Percentiles rank a stretch among this genome's conserved stretches.
Conservation (phyloP, 148 eudicot species). For the Camellia sinensis region DNA sequence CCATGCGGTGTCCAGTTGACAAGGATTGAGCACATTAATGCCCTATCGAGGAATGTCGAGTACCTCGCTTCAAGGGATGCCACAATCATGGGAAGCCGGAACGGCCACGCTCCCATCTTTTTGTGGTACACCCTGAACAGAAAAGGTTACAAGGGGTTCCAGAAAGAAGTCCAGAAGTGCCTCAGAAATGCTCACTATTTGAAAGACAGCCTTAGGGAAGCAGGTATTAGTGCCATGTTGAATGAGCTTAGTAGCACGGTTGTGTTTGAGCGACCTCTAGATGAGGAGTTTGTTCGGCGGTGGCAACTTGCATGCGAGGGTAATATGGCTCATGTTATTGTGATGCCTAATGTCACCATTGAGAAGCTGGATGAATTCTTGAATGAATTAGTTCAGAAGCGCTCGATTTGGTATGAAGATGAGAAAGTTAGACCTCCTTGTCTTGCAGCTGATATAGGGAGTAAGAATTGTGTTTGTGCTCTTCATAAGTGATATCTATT, state of each 20-base stretch:
- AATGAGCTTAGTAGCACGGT: conserved; percentile 68
- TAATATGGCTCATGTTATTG: conserved; percentile 55
- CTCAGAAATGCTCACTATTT: conserved; percentile 63
- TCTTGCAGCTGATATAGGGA: conserved; percentile 47
- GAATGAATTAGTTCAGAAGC: conserved; percentile 43
- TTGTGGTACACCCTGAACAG: conserved; percentile 62
- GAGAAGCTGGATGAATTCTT: conserved; percentile 54
- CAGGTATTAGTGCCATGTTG: conserved; percentile 62
- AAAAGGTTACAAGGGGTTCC: conserved; percentile 64
- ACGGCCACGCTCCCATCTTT: conserved; percentile 66
- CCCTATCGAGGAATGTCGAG: conserved; percentile 51
- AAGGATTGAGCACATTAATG: conserved; percentile 62
- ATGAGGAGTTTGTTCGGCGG: conserved; percentile 54
- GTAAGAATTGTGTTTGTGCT: conserved; percentile 44
- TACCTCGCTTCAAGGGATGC: conserved; percentile 62
- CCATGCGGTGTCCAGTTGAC: conserved; percentile 86
- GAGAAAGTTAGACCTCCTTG: conserved; percentile 41
- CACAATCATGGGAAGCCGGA: conserved; percentile 70
- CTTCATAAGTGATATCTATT: conserved; percentile 34
- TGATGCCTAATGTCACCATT: conserved; percentile 61
- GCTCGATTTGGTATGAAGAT: conserved; percentile 49
- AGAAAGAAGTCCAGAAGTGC: conserved; percentile 61
- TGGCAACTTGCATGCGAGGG: conserved; percentile 72
- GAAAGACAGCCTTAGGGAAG: conserved; percentile 47
- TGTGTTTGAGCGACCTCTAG: conserved; percentile 62